These are phyloP conservation scores for Andrographis paniculata DNA, from an alignment of 305 asterid species.

Conservation along the genomic window DNA sequence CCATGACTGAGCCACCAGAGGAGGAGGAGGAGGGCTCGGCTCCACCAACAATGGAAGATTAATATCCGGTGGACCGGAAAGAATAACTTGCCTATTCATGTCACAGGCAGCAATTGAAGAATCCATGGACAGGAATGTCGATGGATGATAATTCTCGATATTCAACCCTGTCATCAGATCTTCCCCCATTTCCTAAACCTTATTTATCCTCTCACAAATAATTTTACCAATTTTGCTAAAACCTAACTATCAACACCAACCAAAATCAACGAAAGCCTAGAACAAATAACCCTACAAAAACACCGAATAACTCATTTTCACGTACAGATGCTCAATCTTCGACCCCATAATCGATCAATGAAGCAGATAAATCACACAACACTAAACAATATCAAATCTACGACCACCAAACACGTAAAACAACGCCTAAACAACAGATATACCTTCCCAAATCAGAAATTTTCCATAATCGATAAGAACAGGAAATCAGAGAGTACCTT, in stretches of 20 bases:
- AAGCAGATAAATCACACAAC: conserved; percentile 14
- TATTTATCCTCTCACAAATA: conserved; percentile 8
- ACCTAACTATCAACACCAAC: background rate
- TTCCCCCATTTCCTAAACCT: conserved; percentile 41
- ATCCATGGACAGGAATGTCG: conserved; percentile 78
- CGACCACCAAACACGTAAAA: conserved; percentile 8
- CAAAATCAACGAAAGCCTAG: conserved; percentile 13
- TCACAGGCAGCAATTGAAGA: conserved; percentile 36
- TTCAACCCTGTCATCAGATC: conserved; percentile 43
- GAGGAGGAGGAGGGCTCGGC: conserved; percentile 50
- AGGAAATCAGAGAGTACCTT: conserved; percentile 23
- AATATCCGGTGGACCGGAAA: conserved; percentile 54
- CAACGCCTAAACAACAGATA: background rate
- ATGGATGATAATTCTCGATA: conserved; percentile 53
- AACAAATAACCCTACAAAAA: conserved; percentile 6
- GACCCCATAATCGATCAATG: conserved; percentile 16
- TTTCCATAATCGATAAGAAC: too few species aligned
- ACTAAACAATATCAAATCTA: conserved; percentile 11
- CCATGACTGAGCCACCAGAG: too few species aligned
- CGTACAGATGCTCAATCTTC: conserved; percentile 11
- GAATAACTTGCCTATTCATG: conserved; percentile 36
- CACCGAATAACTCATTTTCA: conserved; percentile 7
- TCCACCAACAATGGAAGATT: conserved; percentile 54
- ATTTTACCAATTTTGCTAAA: conserved; percentile 5
- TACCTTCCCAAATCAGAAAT: too few species aligned